These are phyloP conservation scores for Saturnispora gosingensis DNA, from an alignment of 805 yeast species.

Conservation along the genomic window DNA sequence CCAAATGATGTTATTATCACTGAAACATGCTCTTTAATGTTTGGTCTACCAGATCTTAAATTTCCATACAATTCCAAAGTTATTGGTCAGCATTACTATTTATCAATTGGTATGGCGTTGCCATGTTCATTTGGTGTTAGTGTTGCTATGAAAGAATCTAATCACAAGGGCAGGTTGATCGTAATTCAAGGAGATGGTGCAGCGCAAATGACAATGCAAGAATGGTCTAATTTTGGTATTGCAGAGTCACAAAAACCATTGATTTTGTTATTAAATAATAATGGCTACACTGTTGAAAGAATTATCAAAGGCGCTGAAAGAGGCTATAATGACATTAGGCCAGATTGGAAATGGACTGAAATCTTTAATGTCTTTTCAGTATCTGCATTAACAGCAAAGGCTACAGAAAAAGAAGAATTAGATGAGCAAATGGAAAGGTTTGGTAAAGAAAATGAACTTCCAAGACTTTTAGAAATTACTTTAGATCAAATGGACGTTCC, in stretches of 20 bases:
- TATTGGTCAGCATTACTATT: conserved; percentile 64
- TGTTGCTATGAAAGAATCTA: conserved; percentile 54
- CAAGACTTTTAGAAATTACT: conserved; percentile 48
- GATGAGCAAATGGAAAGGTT: conserved; percentile 28
- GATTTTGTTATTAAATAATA: conserved; percentile 69
- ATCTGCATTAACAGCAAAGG: conserved; percentile 23
- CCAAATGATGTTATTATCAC: conserved; percentile 65
- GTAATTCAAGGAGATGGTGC: conserved; percentile 89
- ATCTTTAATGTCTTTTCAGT: conserved; percentile 51
- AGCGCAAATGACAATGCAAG: conserved; percentile 91
- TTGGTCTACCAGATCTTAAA: conserved; percentile 59
- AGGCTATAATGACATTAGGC: conserved; percentile 73
- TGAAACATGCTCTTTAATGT: conserved; percentile 80
- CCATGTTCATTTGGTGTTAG: conserved; percentile 83
- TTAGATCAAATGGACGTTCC: conserved; percentile 58
- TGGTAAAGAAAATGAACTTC: conserved; percentile 14
- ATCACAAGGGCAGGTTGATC: conserved; percentile 41
- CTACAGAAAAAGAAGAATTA: conserved; percentile 33
- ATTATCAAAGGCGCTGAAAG: conserved; percentile 71
- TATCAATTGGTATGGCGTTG: conserved; percentile 82
- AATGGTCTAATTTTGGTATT: conserved; percentile 28
- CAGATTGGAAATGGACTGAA: conserved; percentile 73
- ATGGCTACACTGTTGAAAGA: conserved; percentile 87
- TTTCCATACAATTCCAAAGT: conserved; percentile 46
- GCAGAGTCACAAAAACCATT: conserved; percentile 60